Conservation (phyloP, 129 eudicot species). For the Logfia minima region DNA sequence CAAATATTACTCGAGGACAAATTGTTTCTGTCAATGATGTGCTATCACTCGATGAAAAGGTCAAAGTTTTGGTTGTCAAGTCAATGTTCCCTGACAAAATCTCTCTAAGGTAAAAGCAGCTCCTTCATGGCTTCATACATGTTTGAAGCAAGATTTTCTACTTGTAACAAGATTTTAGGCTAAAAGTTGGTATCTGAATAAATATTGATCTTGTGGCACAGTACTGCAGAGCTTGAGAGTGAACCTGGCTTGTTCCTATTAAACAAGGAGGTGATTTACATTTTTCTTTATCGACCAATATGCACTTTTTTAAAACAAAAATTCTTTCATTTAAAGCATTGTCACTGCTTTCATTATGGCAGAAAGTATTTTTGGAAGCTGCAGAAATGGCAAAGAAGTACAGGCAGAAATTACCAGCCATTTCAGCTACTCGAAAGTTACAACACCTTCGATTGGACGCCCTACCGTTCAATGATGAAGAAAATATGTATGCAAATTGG, state of each 20-base stretch:
- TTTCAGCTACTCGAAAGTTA: conserved; percentile 43
- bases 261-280: conserved; percentile 66
- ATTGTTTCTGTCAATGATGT: conserved; percentile 54
- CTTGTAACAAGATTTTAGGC: background rate
- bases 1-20: conserved; percentile 64
- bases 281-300: conserved; percentile 12
- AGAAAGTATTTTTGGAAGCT: conserved; percentile 89
- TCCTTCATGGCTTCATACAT: background rate
- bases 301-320: background rate
- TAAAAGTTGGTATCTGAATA: background rate
- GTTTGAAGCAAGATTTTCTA: background rate
- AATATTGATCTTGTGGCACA: conserved; percentile 35
- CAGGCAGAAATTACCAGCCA: conserved; percentile 49
- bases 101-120: conserved; percentile 65
- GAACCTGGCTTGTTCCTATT: conserved; percentile 81
- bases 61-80: conserved; percentile 86
- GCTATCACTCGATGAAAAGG: conserved; percentile 68
- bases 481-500: conserved; percentile 74
- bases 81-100: conserved; percentile 84
- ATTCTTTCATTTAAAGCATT: background rate
- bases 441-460: conserved; percentile 43
- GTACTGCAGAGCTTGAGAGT: conserved; percentile 86
- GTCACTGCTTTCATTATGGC: conserved; percentile 12
- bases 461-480: conserved; percentile 65
- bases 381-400: conserved; percentile 86